phyloP scores from a whole-genome alignment of 1,139 yeast species.

The Suhomyces coccinellae region DNA sequence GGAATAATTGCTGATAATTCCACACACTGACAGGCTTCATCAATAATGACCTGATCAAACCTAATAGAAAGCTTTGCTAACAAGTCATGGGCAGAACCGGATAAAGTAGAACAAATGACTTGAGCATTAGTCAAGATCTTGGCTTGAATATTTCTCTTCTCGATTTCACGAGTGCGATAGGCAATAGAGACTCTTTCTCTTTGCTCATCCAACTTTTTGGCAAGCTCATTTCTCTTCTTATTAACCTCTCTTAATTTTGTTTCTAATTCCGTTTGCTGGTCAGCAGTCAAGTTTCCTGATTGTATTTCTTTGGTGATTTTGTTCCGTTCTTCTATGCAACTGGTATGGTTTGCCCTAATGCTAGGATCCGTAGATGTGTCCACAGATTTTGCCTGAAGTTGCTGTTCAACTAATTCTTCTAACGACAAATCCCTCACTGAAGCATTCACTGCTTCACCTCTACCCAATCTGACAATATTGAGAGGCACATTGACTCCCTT shows the following conservation, averaged over 20 bases:
- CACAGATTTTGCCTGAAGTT: slow-evolving; percentile 46
- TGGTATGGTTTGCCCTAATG: slow-evolving; percentile 53
- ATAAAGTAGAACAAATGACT: slow-evolving; percentile 86
- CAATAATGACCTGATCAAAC: slow-evolving; percentile 93
- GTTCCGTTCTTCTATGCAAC: slow-evolving; percentile 53
- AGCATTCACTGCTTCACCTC: slow-evolving; percentile 84
- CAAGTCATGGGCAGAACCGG: slow-evolving; percentile 93
- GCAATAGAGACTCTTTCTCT: slow-evolving; percentile 71
- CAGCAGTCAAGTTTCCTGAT: slow-evolving; percentile 34
- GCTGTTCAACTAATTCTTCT: slow-evolving; percentile 81
- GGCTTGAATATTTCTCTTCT: slow-evolving; percentile 72
- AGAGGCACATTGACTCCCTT: slow-evolving; percentile 64
- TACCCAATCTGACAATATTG: slow-evolving; percentile 82
- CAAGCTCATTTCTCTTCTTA: slow-evolving; percentile 63
- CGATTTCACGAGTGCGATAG: slow-evolving; percentile 74
- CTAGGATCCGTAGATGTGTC: slow-evolving; percentile 42
- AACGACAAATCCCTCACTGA: slow-evolving; percentile 81
- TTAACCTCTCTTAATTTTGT: slow-evolving; percentile 54
- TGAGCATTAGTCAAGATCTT: slow-evolving; percentile 76
- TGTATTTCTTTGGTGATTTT: slow-evolving; percentile 42
- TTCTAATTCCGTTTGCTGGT: slow-evolving; percentile 48
- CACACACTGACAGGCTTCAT: slow-evolving; percentile 98
- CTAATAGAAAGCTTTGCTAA: slow-evolving; percentile 70
- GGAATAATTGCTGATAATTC: slow-evolving; percentile 93
- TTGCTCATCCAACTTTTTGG: slow-evolving; percentile 73